Base-by-base conservation (phyloP, 1,139 yeast genomes). In the Protomyces pachydermus region DNA sequence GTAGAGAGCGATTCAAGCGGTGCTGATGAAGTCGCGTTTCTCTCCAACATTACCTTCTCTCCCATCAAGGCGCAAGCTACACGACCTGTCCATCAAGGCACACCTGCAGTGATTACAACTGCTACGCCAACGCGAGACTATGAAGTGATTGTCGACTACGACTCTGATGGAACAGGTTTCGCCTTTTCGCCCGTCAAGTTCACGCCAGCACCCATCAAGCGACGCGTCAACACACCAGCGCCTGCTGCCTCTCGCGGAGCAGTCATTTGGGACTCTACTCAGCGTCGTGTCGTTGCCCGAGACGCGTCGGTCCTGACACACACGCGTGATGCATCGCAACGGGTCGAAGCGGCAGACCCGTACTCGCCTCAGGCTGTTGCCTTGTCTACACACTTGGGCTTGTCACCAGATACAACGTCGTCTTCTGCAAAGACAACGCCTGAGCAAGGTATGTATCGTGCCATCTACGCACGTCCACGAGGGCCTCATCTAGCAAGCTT, bases 181-280 rank as follows among this genome's bases (percentile, higher is more conserved):
- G 56, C 56, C 23, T 58, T 58, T 25, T 58, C 62, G 2, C 62
- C 62, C n/a, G 56, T 58, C 56, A 58, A 52, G 25, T 52, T 58
- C 16, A 58, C 62, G 3, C 62, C 62, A 8, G 35, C 56, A n/a
- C 23, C 51, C 32, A 32, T 6, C 18, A 39, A 25, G 32, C 45
- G 25, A 38, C 42, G 32, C 9, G 37, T 18, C 45, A 58, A 37
- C 16, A 32, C 53, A 34, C 53, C 53, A 14, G 53, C 53, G 37
- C 37, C 53, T 12, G 28, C 23, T 14, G 51, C 51, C 16, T 20
- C 16, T 14, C 53, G 53, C 3, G 53, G 37, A 6, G 34, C 20
- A 23, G 53, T 50, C 34, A 5, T 12, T 28, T 50, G 53, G 34
- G 53, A 32, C 18, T 50, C 48, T 42, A 28, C 25, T 10, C 25